phyloP scores from a whole-genome alignment of 345 rosid genomes.

The Lepidium sativum region DNA sequence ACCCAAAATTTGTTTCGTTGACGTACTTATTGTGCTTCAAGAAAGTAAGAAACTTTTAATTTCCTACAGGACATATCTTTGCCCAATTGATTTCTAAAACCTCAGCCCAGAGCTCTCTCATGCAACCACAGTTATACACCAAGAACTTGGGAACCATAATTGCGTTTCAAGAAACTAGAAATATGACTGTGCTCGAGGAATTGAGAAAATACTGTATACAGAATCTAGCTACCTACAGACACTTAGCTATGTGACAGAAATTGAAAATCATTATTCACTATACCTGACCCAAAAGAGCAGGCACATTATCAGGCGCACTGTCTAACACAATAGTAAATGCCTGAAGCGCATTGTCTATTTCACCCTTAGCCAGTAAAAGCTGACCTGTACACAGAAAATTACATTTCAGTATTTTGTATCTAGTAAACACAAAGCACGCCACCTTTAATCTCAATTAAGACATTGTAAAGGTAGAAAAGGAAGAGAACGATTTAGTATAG shows the following conservation, averaged over 20 bases:
- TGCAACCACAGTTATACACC: neutral
- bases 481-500: neutral
- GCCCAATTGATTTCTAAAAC: neutral
- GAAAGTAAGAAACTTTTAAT: neutral
- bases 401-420: neutral
- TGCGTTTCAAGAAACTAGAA: neutral
- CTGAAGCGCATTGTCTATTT: conserved; percentile 78
- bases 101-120: neutral
- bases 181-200: neutral
- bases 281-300: conserved; percentile 99
- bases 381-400: conserved; percentile 54
- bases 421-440: conserved; percentile 3
- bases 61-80: neutral
- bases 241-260: neutral
- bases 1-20: neutral
- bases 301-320: conserved; percentile 67
- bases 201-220: neutral
- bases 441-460: neutral
- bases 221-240: neutral
- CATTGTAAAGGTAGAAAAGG: neutral
- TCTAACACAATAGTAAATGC: conserved; percentile 85
- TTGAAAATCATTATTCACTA: neutral
- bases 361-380: conserved; percentile 92
- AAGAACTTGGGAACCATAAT: neutral
- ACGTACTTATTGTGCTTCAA: neutral